A percentile compares a stretch with the other conserved stretches of the same genome.
phyloP scores from a whole-genome alignment of 495 filamentous ascomycete genomes.

The Hypoxylon rickii region DNA sequence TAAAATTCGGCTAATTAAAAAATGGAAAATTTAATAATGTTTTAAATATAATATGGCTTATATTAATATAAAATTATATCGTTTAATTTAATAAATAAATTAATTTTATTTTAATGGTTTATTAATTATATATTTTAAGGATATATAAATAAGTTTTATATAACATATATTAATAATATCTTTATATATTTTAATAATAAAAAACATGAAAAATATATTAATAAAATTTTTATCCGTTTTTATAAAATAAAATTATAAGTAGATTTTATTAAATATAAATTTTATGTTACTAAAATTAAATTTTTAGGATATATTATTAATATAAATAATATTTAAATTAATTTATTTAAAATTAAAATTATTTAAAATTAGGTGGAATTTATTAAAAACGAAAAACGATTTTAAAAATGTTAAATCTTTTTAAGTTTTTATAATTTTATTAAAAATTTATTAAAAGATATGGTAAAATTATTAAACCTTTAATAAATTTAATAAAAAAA shows the following conservation, averaged over 20 bases:
- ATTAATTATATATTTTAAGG: not conserved
- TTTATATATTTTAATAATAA: not conserved
- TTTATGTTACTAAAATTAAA: not conserved
- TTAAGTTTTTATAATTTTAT: not conserved
- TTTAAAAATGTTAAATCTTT: not conserved
- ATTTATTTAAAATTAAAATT: not conserved
- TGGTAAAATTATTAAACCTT: not conserved
- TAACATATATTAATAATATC: not conserved
- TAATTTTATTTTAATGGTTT: not conserved
- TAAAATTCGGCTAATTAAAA: not conserved
- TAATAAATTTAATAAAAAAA: not conserved
- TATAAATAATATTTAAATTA: not conserved
- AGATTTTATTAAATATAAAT: not conserved
- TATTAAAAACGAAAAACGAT: not conserved
- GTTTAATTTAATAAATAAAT: not conserved
- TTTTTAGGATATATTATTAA: not conserved
- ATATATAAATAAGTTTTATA: not conserved
- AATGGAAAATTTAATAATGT: not conserved
- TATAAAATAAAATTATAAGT: not conserved
- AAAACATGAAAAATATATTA: not conserved
- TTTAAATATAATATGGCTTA: not conserved
- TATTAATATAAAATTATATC: not conserved
- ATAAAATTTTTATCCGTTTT: not conserved
- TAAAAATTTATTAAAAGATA: not conserved
- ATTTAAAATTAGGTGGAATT: not conserved